Evolutionary conservation across 2,329 filamentous ascomycete genomes (phyloP).

Genomic region (Falciphora oryzae): DNA sequence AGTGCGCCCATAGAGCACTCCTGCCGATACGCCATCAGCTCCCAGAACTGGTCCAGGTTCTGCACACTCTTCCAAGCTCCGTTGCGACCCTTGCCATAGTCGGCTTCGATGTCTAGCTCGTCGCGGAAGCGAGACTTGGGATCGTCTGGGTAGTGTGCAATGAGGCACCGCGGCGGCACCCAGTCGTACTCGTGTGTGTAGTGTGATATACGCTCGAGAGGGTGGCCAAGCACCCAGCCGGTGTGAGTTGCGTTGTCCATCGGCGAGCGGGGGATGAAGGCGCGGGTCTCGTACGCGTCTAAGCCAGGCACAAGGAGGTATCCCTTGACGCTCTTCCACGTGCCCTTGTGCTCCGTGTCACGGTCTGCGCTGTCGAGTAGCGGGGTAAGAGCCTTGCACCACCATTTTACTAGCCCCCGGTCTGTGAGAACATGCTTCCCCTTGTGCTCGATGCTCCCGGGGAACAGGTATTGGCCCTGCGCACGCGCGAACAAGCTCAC

Average conservation of each 20-base stretch:
- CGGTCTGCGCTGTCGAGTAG: constrained; percentile 44
- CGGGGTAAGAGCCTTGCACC: constrained; percentile 82
- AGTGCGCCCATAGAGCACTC: constrained; percentile 90
- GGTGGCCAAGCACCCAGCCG: constrained; percentile 65
- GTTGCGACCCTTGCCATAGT: constrained; percentile 49
- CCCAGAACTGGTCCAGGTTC: constrained; percentile 91
- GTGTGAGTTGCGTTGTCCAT: constrained; percentile 34
- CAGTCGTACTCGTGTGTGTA: constrained; percentile 51
- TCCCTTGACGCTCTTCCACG: constrained; percentile 53
- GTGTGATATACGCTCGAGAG: constrained; percentile 60
- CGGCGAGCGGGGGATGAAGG: constrained; percentile 61
- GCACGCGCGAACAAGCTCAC: constrained; percentile 88
- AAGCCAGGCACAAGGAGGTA: constrained; percentile 86
- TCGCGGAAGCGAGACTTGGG: constrained; percentile 86
- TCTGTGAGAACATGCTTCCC: constrained; percentile 92
- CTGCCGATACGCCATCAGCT: constrained; percentile 94
- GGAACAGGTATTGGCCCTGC: constrained; percentile 92
- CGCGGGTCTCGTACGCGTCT: constrained; percentile 72
- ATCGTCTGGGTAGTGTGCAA: constrained; percentile 91
- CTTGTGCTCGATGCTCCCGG: constrained; percentile 77
- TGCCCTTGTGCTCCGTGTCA: constrained; percentile 20
- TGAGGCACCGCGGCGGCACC: constrained; percentile 74
- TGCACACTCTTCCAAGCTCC: constrained; percentile 80
- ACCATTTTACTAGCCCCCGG: constrained; percentile 86
- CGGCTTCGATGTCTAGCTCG: constrained; percentile 80